phyloP scores from a whole-genome alignment of 2,329 filamentous ascomycete genomes.

The Dothistroma pini region DNA sequence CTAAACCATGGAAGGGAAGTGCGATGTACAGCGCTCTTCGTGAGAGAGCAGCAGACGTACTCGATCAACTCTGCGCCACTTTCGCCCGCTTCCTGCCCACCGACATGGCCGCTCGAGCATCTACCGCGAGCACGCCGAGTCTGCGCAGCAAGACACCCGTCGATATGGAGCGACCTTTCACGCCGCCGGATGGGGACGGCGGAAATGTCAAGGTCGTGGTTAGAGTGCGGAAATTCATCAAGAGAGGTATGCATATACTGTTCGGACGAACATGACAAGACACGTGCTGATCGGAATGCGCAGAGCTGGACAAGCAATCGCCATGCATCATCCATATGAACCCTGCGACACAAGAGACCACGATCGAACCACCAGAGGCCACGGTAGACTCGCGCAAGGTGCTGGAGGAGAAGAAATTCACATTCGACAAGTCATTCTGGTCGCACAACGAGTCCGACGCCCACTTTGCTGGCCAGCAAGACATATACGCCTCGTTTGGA shows the following conservation, averaged over 20 bases:
- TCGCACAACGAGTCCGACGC: conserved; percentile 75
- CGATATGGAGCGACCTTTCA: conserved; percentile 32
- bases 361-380: conserved; percentile 62
- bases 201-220: conserved; percentile 53
- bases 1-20: not conserved
- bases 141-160: conserved; percentile 41
- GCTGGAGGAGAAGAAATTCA: conserved; percentile 84
- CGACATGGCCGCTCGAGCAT: conserved; percentile 19
- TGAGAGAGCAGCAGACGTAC: conserved; percentile 16
- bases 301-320: conserved; percentile 77
- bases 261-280: conserved; percentile 5
- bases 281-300: conserved; percentile 23
- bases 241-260: conserved; percentile 37
- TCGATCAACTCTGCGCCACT: conserved; percentile 18
- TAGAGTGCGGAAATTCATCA: conserved; percentile 46
- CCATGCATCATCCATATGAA: conserved; percentile 91
- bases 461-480: conserved; percentile 88
- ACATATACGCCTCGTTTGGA: conserved; percentile 89
- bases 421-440: conserved; percentile 98
- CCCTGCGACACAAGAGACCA: conserved; percentile 79
- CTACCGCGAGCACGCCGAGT: conserved; percentile 43
- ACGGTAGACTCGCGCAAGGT: conserved; percentile 58
- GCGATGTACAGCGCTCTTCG: conserved; percentile 23
- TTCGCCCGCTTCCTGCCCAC: conserved; percentile 16
- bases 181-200: conserved; percentile 39